A percentile compares a stretch with the other conserved stretches of the same genome.
These are phyloP conservation scores for Gonapodya sp. DNA, from an alignment of 192 early-diverging fungal species.

Conservation along the genomic window DNA sequence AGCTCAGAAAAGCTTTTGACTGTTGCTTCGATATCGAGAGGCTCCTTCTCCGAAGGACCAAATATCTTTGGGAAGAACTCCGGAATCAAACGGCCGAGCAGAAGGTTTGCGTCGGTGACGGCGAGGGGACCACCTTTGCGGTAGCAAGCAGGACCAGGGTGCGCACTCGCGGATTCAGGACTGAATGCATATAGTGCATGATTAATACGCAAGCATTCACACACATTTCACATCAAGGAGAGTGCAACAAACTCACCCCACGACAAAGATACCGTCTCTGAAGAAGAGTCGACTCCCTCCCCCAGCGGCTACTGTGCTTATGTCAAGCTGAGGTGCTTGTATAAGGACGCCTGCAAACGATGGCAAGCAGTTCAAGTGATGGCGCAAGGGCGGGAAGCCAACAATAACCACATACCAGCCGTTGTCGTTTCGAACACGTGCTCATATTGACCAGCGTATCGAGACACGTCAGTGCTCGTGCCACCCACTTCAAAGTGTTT, in stretches of 20 bases:
- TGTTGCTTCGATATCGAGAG: conserved; percentile 62
- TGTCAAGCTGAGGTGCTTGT: conserved; percentile 92
- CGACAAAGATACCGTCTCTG: conserved; percentile 80
- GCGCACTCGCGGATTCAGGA: conserved; percentile 75
- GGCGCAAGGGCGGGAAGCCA: no score
- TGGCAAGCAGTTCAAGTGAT: no score
- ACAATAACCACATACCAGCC: no score
- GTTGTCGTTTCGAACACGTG: conserved; percentile 94
- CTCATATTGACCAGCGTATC: conserved; percentile 76
- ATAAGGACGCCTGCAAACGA: conserved; percentile 93
- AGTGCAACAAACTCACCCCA: not conserved
- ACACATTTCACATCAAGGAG: not conserved
- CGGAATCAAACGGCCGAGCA: conserved; percentile 77
- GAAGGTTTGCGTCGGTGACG: conserved; percentile 89
- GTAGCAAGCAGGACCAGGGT: conserved; percentile 96
- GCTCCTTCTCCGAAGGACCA: conserved; percentile 72
- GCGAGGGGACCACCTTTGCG: conserved; percentile 84
- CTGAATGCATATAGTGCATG: conserved; percentile 36
- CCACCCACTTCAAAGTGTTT: not conserved
- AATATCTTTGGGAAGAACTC: conserved; percentile 92
- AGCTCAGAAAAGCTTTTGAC: conserved; percentile 53
- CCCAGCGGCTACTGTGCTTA: conserved; percentile 95
- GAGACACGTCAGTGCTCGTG: conserved; percentile 71
- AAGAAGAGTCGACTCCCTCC: conserved; percentile 90
- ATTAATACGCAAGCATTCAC: no score